Conservation (phyloP, 176 grass and related monocot genomes). For the Areca catechu region DNA sequence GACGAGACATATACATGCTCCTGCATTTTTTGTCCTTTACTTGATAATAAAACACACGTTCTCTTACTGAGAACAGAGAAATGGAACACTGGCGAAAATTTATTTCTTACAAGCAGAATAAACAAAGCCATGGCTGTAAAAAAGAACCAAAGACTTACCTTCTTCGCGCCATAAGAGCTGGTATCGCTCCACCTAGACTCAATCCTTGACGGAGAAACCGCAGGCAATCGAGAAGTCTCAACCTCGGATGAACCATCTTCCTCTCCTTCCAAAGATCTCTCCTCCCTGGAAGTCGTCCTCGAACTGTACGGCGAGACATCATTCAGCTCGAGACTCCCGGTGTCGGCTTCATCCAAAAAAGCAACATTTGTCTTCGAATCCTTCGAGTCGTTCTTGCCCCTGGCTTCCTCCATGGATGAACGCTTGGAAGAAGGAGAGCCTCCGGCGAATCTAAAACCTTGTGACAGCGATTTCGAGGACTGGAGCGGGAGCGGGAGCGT, state of each 20-base stretch:
- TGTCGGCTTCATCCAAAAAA: slow-evolving; percentile 5
- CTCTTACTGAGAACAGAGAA: too few relatives aligned
- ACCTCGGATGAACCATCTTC: slow-evolving; percentile 6
- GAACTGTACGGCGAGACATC: slow-evolving; percentile 68
- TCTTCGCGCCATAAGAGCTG: slow-evolving; percentile 76
- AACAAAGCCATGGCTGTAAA: too few relatives aligned
- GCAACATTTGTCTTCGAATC: slow-evolving; percentile 13
- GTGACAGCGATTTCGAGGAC: slow-evolving; percentile 54
- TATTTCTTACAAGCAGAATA: too few relatives aligned
- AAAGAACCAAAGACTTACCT: slow-evolving; percentile 37
- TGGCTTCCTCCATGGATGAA: neutral
- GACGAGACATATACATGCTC: too few relatives aligned
- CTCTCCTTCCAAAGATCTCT: slow-evolving; percentile 16
- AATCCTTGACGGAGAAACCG: slow-evolving; percentile 25
- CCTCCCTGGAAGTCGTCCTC: slow-evolving; percentile 26
- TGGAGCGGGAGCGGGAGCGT: slow-evolving; percentile 42
- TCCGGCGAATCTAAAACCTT: slow-evolving; percentile 37
- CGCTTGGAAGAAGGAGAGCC: neutral
- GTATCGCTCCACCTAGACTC: slow-evolving; percentile 66
- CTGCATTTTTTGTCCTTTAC: too few relatives aligned
- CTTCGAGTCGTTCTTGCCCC: slow-evolving; percentile 19
- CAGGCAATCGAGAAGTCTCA: slow-evolving; percentile 3
- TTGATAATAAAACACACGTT: too few relatives aligned
- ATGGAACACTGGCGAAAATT: too few relatives aligned
- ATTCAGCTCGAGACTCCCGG: slow-evolving; percentile 24